Evolutionary conservation across 208 protist species (phyloP), one percentile per base, ranked within the genome.

Genomic region (Wallacemonas collosoma): DNA sequence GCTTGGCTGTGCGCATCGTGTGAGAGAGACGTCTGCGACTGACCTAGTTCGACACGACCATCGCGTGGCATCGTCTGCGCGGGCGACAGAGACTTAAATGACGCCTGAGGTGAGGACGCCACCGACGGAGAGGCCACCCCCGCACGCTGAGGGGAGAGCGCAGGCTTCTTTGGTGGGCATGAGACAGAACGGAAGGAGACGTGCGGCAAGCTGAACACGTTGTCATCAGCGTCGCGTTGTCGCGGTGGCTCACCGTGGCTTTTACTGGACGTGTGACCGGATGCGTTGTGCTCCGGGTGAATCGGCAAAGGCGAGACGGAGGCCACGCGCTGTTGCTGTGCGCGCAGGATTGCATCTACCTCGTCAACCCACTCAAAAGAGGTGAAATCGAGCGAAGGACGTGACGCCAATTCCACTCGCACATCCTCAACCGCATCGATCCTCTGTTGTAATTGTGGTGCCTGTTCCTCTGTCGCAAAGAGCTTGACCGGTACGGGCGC

Each of bases 291-390:
- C 8, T n/a, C 48, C 58, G 76, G 72, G 44, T 82, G 73, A 15
- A 57, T 56, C 45, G 73, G 79, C 71, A 73, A 53, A 17, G 73
- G 79, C 36, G 74, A 83, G 36, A 74, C 71, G 26, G 70, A 71
- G 45, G 48, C 56, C n/a, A 81, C 63, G 40, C 81, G 83, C 68
- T 73, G 77, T 55, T 85, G 77, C 73, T 91, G 86, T 66, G 50
- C 57, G 7, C 70, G 72, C 71, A 91, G 57, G 40, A 73, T 54
- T 11, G 47, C 73, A 14, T 85, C 75, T 1, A 74, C 82, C 57
- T 81, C 77, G 26, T 63, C 72, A 45, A 77, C 83, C 86, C 86
- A 91, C 56, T 80, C 58, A 64, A 85, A 88, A 57, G 82, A 68
- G 68, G 80, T 79, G 14, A 65, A 61, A 53, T 74, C 79, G 35